Base-by-base conservation (phyloP, 2,329 filamentous ascomycete species). In the Sporothrix variecibatus region DNA sequence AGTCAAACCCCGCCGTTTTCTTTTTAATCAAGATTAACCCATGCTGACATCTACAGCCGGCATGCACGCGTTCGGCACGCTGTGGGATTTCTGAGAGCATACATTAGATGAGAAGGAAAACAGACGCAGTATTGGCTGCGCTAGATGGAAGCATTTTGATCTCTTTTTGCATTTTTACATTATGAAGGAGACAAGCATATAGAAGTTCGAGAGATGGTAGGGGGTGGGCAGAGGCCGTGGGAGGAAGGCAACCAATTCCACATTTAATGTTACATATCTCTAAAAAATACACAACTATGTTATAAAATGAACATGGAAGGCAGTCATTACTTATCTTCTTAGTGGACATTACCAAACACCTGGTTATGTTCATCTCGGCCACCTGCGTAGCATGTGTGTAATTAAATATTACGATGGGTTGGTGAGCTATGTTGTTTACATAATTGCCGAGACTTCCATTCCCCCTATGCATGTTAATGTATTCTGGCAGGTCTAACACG, bases 51-150 rank as follows among this genome's bases (percentile, higher is more conserved):
- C 7, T 38, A 15, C 56, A 83, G 82, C 80, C 75, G 81, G 82
- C 17, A 73, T 83, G 75, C 79, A 82, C 67, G 82, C 81, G 5
- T 83, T 83, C 65, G 82, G 82, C 49, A 83, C 82, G 5, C 77
- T 83, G 26, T 83, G 82, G 82, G 82, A 83, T 77, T 83, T 83
- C 68, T 83, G 75, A 81, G 31, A 9, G 43, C 31, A 26, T 40
- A 28, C 12, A 26, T 38, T 51, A 53, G 28, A 69, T 51, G 65
- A 20, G 6, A 67, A n/a, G n/a, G n/a, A 28, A 5, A 34, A 8
- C 20, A 38, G 31, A 64, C 60, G 6, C 11, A 2, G n/a, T 9
- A 56, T 20, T 7, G 20, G 2, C 23, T n/a, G 12, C 28, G n/a
- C 9, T 34, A 40, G 28, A 56, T 17, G 26, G 26, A 56, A 56